Evolutionary conservation across 2,329 filamentous ascomycete species (phyloP).

Genomic region (Colletotrichum abscissum): DNA sequence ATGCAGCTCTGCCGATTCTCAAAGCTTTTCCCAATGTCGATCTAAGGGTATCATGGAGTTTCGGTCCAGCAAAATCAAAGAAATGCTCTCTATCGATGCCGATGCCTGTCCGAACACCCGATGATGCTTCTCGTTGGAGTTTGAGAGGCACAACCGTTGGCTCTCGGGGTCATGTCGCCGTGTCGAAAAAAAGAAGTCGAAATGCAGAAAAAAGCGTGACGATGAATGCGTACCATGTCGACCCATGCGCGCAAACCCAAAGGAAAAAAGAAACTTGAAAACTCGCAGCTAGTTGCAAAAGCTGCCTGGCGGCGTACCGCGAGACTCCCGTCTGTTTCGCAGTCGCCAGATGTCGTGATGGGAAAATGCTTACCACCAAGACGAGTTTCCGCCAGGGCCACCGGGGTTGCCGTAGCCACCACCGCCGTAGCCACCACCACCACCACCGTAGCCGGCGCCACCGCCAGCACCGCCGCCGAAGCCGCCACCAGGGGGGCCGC

Average conservation of each 20-base stretch:
- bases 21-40: slow-evolving; percentile 41
- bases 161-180: slow-evolving; percentile 51
- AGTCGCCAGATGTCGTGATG: slow-evolving; percentile 16
- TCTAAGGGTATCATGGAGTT: slow-evolving; percentile 44
- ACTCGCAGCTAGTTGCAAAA: slow-evolving; percentile 49
- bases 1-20: slow-evolving; percentile 41
- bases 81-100: slow-evolving; percentile 40
- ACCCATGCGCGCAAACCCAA: slow-evolving; percentile 34
- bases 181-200: slow-evolving; percentile 36
- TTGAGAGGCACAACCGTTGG: slow-evolving; percentile 42
- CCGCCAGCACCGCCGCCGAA: slow-evolving; percentile 56
- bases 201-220: slow-evolving; percentile 44
- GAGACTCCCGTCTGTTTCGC: neutral
- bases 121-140: slow-evolving; percentile 46
- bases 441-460: slow-evolving; percentile 47
- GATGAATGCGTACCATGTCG: slow-evolving; percentile 38
- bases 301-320: slow-evolving; percentile 12
- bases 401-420: slow-evolving; percentile 78
- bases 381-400: slow-evolving; percentile 71
- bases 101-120: slow-evolving; percentile 48
- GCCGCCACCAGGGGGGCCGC: slow-evolving; percentile 57
- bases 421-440: slow-evolving; percentile 57
- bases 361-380: slow-evolving; percentile 70
- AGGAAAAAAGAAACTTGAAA: slow-evolving; percentile 30
- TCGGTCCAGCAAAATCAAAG: slow-evolving; percentile 40